These are phyloP conservation scores for Chrysoporthe puriensis DNA, from an alignment of 2,329 filamentous ascomycete species.

Conservation along the genomic window DNA sequence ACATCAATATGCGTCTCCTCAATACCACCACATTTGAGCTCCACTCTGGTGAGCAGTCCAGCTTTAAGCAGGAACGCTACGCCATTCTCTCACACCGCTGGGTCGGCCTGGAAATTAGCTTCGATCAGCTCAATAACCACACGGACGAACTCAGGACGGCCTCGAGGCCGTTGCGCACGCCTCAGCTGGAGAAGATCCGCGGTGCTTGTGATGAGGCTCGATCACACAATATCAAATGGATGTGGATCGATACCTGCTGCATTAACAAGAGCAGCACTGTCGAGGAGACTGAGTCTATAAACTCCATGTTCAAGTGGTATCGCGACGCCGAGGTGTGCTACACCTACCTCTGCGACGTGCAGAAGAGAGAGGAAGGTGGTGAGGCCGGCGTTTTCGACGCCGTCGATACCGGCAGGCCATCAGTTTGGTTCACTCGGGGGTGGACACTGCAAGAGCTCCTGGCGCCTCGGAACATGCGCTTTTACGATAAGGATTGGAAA, in stretches of 20 bases:
- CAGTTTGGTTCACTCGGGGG: constrained; percentile 20
- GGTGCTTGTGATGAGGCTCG: constrained; percentile 9
- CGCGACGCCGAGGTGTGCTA: constrained; percentile 13
- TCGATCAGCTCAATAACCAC: neutral
- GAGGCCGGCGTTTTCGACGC: neutral
- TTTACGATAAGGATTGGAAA: constrained; percentile 29
- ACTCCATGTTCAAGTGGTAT: constrained; percentile 19
- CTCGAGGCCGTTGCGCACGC: neutral
- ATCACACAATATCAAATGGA: constrained; percentile 7
- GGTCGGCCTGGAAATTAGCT: neutral
- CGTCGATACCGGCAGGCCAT: neutral
- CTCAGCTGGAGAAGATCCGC: constrained; percentile 17
- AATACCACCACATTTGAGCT: constrained; percentile 2
- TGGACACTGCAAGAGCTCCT: constrained; percentile 30
- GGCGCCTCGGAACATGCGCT: constrained; percentile 25
- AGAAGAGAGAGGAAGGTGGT: neutral
- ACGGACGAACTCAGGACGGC: constrained; percentile 6
- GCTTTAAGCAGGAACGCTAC: neutral
- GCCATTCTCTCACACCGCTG: constrained; percentile 10
- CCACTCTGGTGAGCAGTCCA: neutral
- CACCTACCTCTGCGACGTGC: constrained; percentile 19
- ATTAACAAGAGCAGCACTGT: constrained; percentile 18
- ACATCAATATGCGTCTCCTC: constrained; percentile 10
- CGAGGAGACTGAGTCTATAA: constrained; percentile 13
- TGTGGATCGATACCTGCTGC: constrained; percentile 24